phyloP scores from a whole-genome alignment of 202 grass and related monocot genomes.

The Brachypodium distachyon region DNA sequence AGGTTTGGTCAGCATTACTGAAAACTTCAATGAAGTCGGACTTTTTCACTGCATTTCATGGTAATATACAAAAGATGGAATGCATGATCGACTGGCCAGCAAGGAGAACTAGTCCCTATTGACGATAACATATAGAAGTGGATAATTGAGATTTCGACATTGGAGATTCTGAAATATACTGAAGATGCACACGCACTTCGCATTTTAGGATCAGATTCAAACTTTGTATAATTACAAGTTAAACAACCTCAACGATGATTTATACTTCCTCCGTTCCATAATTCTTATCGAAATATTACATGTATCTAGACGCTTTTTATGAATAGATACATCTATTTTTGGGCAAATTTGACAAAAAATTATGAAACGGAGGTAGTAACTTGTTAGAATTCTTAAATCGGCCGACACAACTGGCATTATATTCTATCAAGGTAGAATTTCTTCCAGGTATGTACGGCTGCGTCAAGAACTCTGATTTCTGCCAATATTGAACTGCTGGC shows the following conservation, averaged over 20 bases:
- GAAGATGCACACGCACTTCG: neutral
- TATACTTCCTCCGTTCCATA: too few species aligned
- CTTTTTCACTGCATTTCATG: neutral
- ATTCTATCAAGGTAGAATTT: neutral
- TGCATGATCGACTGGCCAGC: neutral
- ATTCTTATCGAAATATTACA: too few species aligned
- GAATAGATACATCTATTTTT: too few species aligned
- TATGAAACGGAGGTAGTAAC: too few species aligned
- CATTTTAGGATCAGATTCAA: neutral
- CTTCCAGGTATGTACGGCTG: neutral
- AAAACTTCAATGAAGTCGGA: neutral
- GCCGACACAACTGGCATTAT: neutral
- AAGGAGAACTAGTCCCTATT: neutral
- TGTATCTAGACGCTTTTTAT: too few species aligned
- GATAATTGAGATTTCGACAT: neutral
- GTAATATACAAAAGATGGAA: too few species aligned
- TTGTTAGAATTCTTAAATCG: too few species aligned
- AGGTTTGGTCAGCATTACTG: neutral
- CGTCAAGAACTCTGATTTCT: neutral
- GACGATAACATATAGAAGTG: too few species aligned
- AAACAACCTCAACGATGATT: too few species aligned
- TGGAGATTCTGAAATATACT: neutral
- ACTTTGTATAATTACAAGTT: too few species aligned
- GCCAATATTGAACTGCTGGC: neutral
- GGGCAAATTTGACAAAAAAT: too few species aligned